Conservation (phyloP, 306 rosid species). For the Pachyrhizus erosus region DNA sequence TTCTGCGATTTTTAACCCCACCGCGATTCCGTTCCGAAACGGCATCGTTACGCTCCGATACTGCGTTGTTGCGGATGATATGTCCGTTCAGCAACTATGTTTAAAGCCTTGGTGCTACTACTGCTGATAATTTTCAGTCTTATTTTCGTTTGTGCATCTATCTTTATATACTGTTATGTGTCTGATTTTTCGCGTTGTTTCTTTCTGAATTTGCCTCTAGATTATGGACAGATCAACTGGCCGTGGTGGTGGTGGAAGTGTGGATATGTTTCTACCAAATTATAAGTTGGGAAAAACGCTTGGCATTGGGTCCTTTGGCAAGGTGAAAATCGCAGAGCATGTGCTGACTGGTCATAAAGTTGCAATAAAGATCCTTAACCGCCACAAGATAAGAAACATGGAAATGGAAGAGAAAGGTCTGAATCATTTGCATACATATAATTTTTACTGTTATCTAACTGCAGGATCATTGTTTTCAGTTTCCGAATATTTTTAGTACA, state of each 20-base stretch:
- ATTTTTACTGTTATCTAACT: conserved; percentile 18
- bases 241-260: conserved; percentile 56
- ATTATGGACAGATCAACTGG: conserved; percentile 63
- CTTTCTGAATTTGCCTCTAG: conserved; percentile 38
- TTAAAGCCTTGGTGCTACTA: too few species aligned
- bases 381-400: conserved; percentile 78
- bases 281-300: conserved; percentile 96
- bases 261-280: conserved; percentile 66
- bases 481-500: conserved; percentile 1
- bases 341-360: conserved; percentile 86
- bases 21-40: too few species aligned
- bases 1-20: too few species aligned
- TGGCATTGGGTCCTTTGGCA: conserved; percentile 90
- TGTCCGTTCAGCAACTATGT: too few species aligned
- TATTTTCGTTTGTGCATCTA: neutral
- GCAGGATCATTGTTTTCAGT: conserved; percentile 1
- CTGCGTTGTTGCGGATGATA: too few species aligned
- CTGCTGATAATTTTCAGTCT: neutral
- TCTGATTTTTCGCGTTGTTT: conserved; percentile 23
- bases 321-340: conserved; percentile 94
- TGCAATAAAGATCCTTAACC: conserved; percentile 95
- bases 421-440: conserved; percentile 21
- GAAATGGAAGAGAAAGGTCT: conserved; percentile 96
- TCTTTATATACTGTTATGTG: conserved; percentile 12
- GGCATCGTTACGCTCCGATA: too few species aligned